Evolutionary conservation across 805 yeast species (phyloP), one percentile per base, ranked within the genome.

Genomic region (Metschnikowia kofuensis): DNA sequence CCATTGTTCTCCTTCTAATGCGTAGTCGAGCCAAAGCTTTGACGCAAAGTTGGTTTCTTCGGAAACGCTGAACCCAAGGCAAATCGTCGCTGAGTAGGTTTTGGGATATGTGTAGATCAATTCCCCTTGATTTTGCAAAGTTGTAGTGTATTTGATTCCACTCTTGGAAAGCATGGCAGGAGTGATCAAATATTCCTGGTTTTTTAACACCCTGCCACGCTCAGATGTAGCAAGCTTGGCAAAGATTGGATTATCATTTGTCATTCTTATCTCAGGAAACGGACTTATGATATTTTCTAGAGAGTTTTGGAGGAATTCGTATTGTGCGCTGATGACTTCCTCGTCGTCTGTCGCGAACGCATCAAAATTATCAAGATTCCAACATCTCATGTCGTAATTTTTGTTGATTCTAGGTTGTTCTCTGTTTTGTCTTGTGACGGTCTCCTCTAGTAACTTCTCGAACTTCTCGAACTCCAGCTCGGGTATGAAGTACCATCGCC

Each of bases 51-150:
- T 74, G 2, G 77, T 79, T 34, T 75, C 71, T 62, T 85, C 87
- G 45, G 78, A 75, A 6, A 84, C 62, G 38, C 75, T 74, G 44
- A 80, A 72, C 0, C 89, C 90, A 13, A 79, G 61, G 0, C 84
- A 79, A 3, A 83, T 59, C 5, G 62, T 66, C 12, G 81, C 62
- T 1, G 84, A 68, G 58, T 79, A 84, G 0, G 79, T 59, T 47
- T 73, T 71, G 0, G 91, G 89, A 53, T 67, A 82, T 48, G 76
- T 81, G 49, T 84, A 67, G 6, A 86, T 65, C 47, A 75, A 72
- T 34, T 85, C 87, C 0, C 88, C 87, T 0, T 84, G 82, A 35
- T 69, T 70, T 60, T 85, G 91, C n/a, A 73, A 60, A 0, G 78
- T 66, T 6, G 77, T 73, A 39, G 71, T 66, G 27, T 70, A 77